Evolutionary conservation across 345 rosid species (phyloP).

Genomic region (Kernera saxatilis): DNA sequence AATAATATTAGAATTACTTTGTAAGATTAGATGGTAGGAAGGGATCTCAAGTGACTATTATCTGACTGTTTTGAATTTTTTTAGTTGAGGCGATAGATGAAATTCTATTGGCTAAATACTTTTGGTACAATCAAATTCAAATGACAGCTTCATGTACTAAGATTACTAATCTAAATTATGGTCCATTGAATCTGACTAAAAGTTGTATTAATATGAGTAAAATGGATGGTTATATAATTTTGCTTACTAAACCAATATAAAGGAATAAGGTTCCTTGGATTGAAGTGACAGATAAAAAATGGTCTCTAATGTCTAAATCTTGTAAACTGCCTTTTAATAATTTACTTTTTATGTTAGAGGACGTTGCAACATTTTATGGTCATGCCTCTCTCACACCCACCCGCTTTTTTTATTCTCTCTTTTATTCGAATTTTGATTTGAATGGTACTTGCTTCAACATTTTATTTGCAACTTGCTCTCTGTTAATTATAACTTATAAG

Average conservation of each 20-base stretch:
- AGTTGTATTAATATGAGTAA: constrained; percentile 9
- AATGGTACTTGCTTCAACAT: constrained; percentile 19
- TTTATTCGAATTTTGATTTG: constrained; percentile 23
- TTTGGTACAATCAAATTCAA: constrained; percentile 4
- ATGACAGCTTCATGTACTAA: constrained; percentile 1
- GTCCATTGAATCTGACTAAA: constrained; percentile 18
- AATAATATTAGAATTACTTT: too few relatives aligned
- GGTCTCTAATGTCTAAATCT: constrained; percentile 7
- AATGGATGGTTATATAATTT: constrained; percentile 18
- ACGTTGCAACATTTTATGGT: constrained; percentile 22
- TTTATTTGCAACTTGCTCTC: neutral
- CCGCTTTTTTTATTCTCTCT: neutral
- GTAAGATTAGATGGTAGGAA: constrained; percentile 2
- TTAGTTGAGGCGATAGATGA: neutral
- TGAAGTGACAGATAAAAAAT: constrained; percentile 14
- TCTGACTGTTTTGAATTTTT: neutral
- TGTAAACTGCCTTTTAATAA: neutral
- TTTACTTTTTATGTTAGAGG: neutral
- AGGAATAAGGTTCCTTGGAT: constrained; percentile 24
- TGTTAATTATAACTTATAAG: neutral
- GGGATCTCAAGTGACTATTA: neutral
- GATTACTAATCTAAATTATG: constrained; percentile 14
- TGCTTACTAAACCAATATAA: neutral
- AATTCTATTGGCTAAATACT: constrained; percentile 1
- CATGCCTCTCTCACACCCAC: constrained; percentile 22